Evolutionary conservation across 345 rosid genomes (phyloP).

Genomic region (Draba incana): DNA sequence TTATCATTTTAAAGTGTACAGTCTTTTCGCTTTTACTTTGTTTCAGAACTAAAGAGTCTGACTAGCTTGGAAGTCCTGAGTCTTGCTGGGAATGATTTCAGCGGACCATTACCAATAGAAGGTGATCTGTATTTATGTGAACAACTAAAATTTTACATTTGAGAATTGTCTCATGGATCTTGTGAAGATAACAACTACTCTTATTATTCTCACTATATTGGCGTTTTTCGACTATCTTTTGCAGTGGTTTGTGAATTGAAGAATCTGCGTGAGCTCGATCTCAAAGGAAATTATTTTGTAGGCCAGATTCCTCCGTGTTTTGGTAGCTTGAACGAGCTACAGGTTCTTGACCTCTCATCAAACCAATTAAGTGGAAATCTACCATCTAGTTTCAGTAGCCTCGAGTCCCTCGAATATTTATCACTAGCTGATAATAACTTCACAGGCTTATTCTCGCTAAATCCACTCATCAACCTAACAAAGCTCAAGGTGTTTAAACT

Average conservation of each 20-base stretch:
- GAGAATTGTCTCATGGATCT: background rate
- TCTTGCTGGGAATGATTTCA: background rate
- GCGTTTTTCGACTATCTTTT: background rate
- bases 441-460: background rate
- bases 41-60: slow-evolving; percentile 12
- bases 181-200: background rate
- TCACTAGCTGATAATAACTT: slow-evolving; percentile 10
- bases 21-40: slow-evolving; percentile 4
- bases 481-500: slow-evolving; percentile 23
- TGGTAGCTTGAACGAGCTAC: slow-evolving; percentile 9
- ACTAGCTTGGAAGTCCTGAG: background rate
- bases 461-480: slow-evolving; percentile 11
- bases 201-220: background rate
- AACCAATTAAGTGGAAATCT: slow-evolving; percentile 8
- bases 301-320: slow-evolving; percentile 14
- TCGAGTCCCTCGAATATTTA: slow-evolving; percentile 9
- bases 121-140: slow-evolving; percentile 13
- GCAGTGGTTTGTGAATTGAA: slow-evolving; percentile 14
- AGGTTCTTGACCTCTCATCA: slow-evolving; percentile 3
- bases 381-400: slow-evolving; percentile 9
- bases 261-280: slow-evolving; percentile 2
- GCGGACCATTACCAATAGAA: background rate
- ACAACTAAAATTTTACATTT: background rate
- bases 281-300: background rate
- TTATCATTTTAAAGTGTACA: background rate